Percentiles rank a stretch among this genome's conserved stretches.
These are phyloP conservation scores for Cochlearia excelsa DNA, from an alignment of 345 rosid species.

Conservation along the genomic window DNA sequence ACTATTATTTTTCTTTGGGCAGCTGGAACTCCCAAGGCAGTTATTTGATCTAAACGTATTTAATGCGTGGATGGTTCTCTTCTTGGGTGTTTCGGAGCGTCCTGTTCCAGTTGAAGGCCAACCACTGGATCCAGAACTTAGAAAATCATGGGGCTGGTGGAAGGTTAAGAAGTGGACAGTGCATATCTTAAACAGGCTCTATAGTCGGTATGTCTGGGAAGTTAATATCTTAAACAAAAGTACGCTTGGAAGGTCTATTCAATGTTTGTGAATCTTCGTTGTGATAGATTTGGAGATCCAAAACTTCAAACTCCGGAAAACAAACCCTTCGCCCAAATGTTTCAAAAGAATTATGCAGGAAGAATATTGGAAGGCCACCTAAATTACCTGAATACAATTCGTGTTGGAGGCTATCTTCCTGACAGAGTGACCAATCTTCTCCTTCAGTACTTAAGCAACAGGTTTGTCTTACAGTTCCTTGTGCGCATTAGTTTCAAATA, in stretches of 20 bases:
- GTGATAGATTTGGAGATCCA: conserved; percentile 87
- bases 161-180: conserved; percentile 99
- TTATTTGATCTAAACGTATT: conserved; percentile 73
- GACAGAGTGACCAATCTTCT: conserved; percentile 93
- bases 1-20: conserved; percentile 24
- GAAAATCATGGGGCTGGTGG: conserved; percentile 99
- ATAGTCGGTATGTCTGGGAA: conserved; percentile 58
- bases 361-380: conserved; percentile 92
- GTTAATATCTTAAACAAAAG: neutral
- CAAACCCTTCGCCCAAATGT: conserved; percentile 83
- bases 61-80: conserved; percentile 92
- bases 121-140: conserved; percentile 77
- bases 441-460: conserved; percentile 93
- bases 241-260: conserved; percentile 1
- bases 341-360: conserved; percentile 91
- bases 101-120: conserved; percentile 94
- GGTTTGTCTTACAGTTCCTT: conserved; percentile 45
- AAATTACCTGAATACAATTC: conserved; percentile 70
- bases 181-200: conserved; percentile 90
- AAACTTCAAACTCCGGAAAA: conserved; percentile 82
- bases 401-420: conserved; percentile 90
- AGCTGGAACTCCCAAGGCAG: conserved; percentile 97
- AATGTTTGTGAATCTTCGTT: conserved; percentile 1
- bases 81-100: conserved; percentile 85
- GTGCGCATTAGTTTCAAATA: neutral